phyloP scores from a whole-genome alignment of 768 basidiomycete species.

The Psilocybe azurescens region DNA sequence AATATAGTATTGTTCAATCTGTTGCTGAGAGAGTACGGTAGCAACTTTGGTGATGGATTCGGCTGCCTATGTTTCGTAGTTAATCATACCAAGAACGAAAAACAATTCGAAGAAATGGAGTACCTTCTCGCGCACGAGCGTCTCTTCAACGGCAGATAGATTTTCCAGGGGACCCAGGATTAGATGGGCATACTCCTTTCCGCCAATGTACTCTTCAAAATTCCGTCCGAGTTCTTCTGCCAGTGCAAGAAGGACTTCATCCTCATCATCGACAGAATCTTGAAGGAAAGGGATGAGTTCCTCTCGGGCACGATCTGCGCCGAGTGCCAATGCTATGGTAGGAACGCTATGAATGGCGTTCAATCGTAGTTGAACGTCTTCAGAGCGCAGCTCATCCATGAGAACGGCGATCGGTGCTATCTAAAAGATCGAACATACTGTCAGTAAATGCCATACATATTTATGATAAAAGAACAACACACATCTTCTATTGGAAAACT shows the following conservation, averaged over 20 bases:
- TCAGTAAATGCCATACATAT: conserved; percentile 26
- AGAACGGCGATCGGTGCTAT: conserved; percentile 95
- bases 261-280: conserved; percentile 99
- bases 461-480: conserved; percentile 29
- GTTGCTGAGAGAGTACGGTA: conserved; percentile 71
- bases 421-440: conserved; percentile 40
- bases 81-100: conserved; percentile 10
- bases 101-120: conserved; percentile 21
- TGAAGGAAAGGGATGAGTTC: conserved; percentile 97
- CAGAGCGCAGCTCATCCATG: conserved; percentile 97
- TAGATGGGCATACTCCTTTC: conserved; percentile 83
- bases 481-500: conserved; percentile 75
- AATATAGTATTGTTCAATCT: conserved; percentile 90
- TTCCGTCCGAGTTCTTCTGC: conserved; percentile 93
- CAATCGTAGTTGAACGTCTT: conserved; percentile 95
- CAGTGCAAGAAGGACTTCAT: conserved; percentile 94
- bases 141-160: conserved; percentile 96
- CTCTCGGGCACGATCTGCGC: conserved; percentile 92
- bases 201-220: conserved; percentile 96
- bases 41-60: conserved; percentile 95
- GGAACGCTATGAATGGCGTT: conserved; percentile 98
- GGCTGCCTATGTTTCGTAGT: conserved; percentile 67
- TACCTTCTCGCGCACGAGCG: conserved; percentile 97
- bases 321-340: conserved; percentile 96
- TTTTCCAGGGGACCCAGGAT: conserved; percentile 93